A percentile compares a stretch with the other conserved stretches of the same genome.
Conservation (phyloP, 2,329 filamentous ascomycete species). For the Diplodia mutila region DNA sequence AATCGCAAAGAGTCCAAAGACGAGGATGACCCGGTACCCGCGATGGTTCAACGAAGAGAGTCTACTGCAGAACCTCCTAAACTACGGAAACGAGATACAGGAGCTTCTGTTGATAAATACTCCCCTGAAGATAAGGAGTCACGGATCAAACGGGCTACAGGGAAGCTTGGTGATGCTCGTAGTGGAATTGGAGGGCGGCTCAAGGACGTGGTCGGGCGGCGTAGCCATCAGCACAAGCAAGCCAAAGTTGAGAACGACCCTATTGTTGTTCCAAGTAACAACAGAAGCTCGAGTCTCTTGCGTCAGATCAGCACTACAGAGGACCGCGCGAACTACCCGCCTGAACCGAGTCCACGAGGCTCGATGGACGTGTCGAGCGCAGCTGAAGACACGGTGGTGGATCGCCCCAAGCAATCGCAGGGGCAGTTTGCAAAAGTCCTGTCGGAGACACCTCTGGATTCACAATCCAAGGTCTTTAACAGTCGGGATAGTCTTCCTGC, state of each 20-base stretch:
- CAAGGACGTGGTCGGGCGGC: slow-evolving; percentile 76
- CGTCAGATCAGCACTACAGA: slow-evolving; percentile 5
- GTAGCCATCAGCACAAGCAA: slow-evolving; percentile 46
- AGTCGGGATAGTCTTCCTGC: slow-evolving; percentile 29
- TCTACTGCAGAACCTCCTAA: slow-evolving; percentile 43
- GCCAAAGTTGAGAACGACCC: slow-evolving; percentile 43
- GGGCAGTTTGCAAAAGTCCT: slow-evolving; percentile 33
- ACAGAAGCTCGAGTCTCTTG: slow-evolving; percentile 9
- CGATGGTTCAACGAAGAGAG: slow-evolving; percentile 56
- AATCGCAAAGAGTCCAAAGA: slow-evolving; percentile 58
- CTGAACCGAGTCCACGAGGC: slow-evolving; percentile 17
- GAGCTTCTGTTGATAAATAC: slow-evolving; percentile 9
- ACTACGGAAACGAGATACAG: slow-evolving; percentile 37
- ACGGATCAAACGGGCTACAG: slow-evolving; percentile 74
- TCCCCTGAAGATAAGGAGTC: slow-evolving; percentile 24
- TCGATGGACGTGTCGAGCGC: slow-evolving; percentile 22
- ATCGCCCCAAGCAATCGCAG: slow-evolving; percentile 1
- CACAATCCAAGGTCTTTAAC: slow-evolving; percentile 32
- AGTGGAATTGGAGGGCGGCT: slow-evolving; percentile 78
- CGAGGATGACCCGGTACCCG: slow-evolving; percentile 53
- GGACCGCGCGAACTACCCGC: background rate
- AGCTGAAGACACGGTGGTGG: slow-evolving; percentile 8
- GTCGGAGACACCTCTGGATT: slow-evolving; percentile 41
- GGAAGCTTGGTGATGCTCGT: slow-evolving; percentile 77
- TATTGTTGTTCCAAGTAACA: slow-evolving; percentile 30